Evolutionary conservation across 225 moss, liverwort and hornwort species (phyloP).

Genomic region (Polytrichum commune): DNA sequence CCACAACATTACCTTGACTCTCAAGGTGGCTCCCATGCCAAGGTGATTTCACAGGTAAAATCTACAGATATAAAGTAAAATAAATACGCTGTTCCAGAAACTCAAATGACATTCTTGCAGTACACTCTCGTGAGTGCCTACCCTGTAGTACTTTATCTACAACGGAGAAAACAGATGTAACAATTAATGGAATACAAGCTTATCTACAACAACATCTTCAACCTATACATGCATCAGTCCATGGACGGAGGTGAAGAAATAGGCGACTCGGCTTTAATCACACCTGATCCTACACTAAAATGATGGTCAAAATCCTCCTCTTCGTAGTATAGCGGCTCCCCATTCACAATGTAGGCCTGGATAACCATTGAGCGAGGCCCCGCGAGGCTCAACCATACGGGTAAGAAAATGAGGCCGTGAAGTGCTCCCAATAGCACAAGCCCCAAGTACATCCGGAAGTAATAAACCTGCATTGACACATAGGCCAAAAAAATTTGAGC

Average conservation of each 20-base stretch:
- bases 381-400: conserved; percentile 78
- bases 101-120: too few species aligned
- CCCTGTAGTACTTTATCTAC: too few species aligned
- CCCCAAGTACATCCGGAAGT: conserved; percentile 91
- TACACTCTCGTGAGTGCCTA: too few species aligned
- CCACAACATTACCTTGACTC: too few species aligned
- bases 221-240: conserved; percentile 25
- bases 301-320: conserved; percentile 44
- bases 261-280: conserved; percentile 47
- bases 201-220: too few species aligned
- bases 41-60: too few species aligned
- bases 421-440: conserved; percentile 83
- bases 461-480: conserved; percentile 60
- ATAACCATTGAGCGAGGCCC: conserved; percentile 57
- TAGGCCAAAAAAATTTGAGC: not conserved
- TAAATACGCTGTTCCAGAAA: too few species aligned
- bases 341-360: conserved; percentile 7
- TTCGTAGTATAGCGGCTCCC: conserved; percentile 41
- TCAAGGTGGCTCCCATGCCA: too few species aligned
- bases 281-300: conserved; percentile 34
- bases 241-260: conserved; percentile 46
- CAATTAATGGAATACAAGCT: too few species aligned
- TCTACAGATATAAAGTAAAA: too few species aligned
- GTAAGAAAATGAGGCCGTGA: conserved; percentile 88
- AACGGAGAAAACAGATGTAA: too few species aligned